Conservation (phyloP, 331 rosid species). For the Malus hybrid region DNA sequence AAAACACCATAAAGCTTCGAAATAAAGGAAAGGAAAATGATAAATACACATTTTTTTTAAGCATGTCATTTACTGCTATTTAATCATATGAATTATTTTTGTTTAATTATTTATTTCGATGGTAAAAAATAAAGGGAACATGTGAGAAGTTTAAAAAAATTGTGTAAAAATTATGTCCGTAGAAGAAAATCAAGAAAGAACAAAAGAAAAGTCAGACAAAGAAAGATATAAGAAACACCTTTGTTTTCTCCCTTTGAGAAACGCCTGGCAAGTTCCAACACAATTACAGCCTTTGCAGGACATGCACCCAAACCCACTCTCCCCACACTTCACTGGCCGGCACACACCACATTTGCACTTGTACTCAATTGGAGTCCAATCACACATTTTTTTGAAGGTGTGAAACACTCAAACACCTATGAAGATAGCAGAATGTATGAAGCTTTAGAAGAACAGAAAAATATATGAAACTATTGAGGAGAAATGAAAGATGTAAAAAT, state of each 20-base stretch:
- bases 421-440: no score
- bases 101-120: no score
- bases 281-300: constrained; percentile 6
- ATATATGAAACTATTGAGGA: no score
- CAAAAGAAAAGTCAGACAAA: background rate
- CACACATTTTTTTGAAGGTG: background rate
- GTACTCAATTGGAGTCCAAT: constrained; percentile 5
- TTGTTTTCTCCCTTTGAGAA: background rate
- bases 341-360: background rate
- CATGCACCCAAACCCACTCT: constrained; percentile 3
- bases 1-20: no score
- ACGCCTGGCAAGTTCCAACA: constrained; percentile 20
- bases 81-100: no score
- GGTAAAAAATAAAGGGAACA: background rate
- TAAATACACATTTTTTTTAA: no score
- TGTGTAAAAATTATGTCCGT: no score
- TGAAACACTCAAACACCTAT: background rate
- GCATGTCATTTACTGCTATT: no score
- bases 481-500: no score
- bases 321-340: background rate
- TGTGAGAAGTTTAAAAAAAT: background rate
- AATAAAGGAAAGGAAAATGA: no score
- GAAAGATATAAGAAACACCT: background rate
- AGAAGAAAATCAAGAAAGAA: no score
- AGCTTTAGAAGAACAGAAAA: no score